Evolutionary conservation across 805 yeast genomes (phyloP), one percentile per base, ranked within the genome.

Genomic region (Metschnikowia gruessii): DNA sequence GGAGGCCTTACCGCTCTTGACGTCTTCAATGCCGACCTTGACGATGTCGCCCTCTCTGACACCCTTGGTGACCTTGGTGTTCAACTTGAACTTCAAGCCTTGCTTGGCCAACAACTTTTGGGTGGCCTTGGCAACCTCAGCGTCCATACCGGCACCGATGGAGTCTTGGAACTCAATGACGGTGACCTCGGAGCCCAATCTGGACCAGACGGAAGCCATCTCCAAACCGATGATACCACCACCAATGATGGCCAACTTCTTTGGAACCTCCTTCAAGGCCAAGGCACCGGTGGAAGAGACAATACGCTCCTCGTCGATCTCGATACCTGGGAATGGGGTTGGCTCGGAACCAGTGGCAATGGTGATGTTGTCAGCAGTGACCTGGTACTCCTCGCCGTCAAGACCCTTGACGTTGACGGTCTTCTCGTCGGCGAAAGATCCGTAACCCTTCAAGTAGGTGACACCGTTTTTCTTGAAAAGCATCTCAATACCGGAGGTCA

Each of bases 211-310:
- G 21, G 98, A 91, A 54, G 96, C 99, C 97, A 94, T 94, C 77
- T 94, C 99, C 59, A 94, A 81, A 64, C 99, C 99, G 67, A 94
- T 94, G 75, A 94, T 92, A 79, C 99, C 99, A 74, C 97, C 99
- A 68, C 99, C 99, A 62, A 94, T 92, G 72, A 94, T 83, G 57
- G 92, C 85, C 64, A 94, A 63, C 67, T 78, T 83, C 79, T 94
- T 90, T 65, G 99, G 99, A 49, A 94, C 78, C 76, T 91, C 96
- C 68, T 81, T 79, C 60, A 94, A 78, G 19, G 85, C 69, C 48
- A 94, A 74, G 49, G 88, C 87, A 61, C 99, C 99, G 39, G 99
- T 94, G 28, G 97, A 90, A 31, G 96, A 79, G 45, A 94, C 97
- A 58, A 94, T 94, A 75, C 95, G 85, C 77, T 92, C 95, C 75